phyloP scores from a whole-genome alignment of 2,329 filamentous ascomycete species.

The Fusarium oligoseptatum region DNA sequence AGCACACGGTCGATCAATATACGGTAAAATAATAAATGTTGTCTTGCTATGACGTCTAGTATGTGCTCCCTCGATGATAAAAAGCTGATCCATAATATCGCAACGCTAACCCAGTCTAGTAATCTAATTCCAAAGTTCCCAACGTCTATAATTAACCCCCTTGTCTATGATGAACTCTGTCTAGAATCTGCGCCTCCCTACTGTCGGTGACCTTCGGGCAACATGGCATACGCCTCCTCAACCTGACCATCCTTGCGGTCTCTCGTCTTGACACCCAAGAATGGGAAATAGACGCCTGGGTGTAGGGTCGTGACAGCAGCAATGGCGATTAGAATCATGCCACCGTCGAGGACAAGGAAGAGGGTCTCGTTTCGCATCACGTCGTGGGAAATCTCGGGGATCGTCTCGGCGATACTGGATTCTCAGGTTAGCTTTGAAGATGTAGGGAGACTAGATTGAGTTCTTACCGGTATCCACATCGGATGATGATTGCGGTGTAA shows the following conservation, averaged over 20 bases:
- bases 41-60: background rate
- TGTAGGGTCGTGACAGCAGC: slow-evolving; percentile 25
- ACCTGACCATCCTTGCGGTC: background rate
- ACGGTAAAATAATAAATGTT: too few species aligned
- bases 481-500: slow-evolving; percentile 33
- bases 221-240: slow-evolving; percentile 1
- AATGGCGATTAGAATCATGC: slow-evolving; percentile 30
- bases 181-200: background rate
- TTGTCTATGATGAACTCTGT: background rate
- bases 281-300: slow-evolving; percentile 33
- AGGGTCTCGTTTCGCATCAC: slow-evolving; percentile 35
- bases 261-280: slow-evolving; percentile 12
- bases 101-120: background rate
- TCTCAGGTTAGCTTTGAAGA: background rate
- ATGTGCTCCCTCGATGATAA: background rate
- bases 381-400: slow-evolving; percentile 16
- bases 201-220: background rate
- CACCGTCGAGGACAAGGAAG: slow-evolving; percentile 31
- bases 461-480: slow-evolving; percentile 33
- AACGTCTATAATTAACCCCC: background rate
- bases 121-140: too few species aligned
- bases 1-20: too few species aligned
- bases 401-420: slow-evolving; percentile 29
- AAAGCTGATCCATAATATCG: background rate
- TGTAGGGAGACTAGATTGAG: rapidly evolving